Base-by-base conservation (phyloP, 768 basidiomycete genomes). In the Clitopilus hobsonii region DNA sequence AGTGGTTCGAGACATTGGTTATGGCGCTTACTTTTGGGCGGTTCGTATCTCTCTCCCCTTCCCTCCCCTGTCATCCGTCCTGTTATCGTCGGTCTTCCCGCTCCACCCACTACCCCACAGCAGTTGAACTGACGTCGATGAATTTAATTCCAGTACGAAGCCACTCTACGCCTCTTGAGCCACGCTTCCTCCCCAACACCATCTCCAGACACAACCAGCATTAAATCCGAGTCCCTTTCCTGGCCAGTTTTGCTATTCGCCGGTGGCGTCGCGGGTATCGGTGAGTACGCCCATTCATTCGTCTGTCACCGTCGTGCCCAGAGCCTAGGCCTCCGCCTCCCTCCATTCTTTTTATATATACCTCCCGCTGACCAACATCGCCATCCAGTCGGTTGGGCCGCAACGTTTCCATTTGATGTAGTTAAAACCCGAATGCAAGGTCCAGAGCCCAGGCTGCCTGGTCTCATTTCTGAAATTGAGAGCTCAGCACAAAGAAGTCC, bases 381-480 rank as follows among this genome's bases (percentile, higher is more conserved):
- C 38, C n/a, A 38, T n/a, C 1, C 48, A 79, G 79, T 79, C 7
- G 89, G 89, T 7, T 95, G 92, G 92, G 30, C 85, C 0, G 76
- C 74, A 2, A 95, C 93, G 0, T 97, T 96, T 67, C 91, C 92
- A 1, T 74, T 94, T 54, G 94, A 97, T 63, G 88, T 94, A 2
- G 78, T 95, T 57, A 96, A 97, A 72, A 95, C 94, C 13, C 83
- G 93, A 5, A 82, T 94, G 61, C 94, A 97, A 67, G 82, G 82
- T 25, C 74, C 67, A 30, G 63, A 70, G 29, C 60, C 63, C 11
- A 22, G 53, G 24, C 52, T 45, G 22, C 41, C 22, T 18, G 41
- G n/a, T n/a, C n/a, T n/a, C n/a, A n/a, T 45, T 20, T 18, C 14
- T 5, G 41, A 45, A 10, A 11, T 23, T 8, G 41, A 45, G n/a